A percentile compares a stretch with the other conserved stretches of the same genome.
phyloP scores from a whole-genome alignment of 768 basidiomycete species.

The Amylocystis lapponica region DNA sequence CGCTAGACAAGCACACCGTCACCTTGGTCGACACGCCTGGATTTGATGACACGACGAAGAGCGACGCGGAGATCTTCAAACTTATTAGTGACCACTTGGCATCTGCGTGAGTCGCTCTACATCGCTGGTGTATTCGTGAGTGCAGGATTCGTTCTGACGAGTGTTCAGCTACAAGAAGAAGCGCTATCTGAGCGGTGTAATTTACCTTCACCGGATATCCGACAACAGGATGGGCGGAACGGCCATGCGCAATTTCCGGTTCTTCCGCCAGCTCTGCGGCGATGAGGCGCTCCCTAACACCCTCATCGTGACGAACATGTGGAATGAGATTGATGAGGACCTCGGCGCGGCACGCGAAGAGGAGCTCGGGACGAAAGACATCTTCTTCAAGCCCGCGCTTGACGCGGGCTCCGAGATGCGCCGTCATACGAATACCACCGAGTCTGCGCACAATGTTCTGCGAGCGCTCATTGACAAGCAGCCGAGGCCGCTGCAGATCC shows the following conservation, averaged over 20 bases:
- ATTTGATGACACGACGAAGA: conserved; percentile 14
- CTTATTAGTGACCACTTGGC: conserved; percentile 12
- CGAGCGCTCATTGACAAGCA: conserved; percentile 8
- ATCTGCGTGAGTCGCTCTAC: conserved; percentile 7
- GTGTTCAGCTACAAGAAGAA: conserved; percentile 13
- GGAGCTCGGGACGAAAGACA: conserved; percentile 5
- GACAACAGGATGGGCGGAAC: conserved; percentile 18
- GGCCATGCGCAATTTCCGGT: conserved; percentile 7
- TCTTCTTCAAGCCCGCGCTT: conserved; percentile 15
- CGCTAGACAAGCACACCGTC: conserved; percentile 1
- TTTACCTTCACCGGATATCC: conserved; percentile 26
- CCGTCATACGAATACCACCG: background rate
- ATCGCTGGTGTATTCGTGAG: background rate
- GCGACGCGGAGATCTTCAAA: conserved; percentile 13
- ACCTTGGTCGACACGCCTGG: conserved; percentile 13
- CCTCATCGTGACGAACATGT: conserved; percentile 15
- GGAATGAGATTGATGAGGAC: conserved; percentile 5
- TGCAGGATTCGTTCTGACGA: conserved; percentile 8
- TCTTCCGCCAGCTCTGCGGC: conserved; percentile 16
- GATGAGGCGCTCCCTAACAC: conserved; percentile 10
- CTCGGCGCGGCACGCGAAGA: conserved; percentile 5
- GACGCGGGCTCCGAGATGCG: conserved; percentile 4
- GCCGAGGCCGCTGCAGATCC: conserved; percentile 14
- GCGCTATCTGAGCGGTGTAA: conserved; percentile 18
- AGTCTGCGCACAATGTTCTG: background rate